phyloP scores from a whole-genome alignment of 345 rosid genomes.

The Euphorbia tirucalli region DNA sequence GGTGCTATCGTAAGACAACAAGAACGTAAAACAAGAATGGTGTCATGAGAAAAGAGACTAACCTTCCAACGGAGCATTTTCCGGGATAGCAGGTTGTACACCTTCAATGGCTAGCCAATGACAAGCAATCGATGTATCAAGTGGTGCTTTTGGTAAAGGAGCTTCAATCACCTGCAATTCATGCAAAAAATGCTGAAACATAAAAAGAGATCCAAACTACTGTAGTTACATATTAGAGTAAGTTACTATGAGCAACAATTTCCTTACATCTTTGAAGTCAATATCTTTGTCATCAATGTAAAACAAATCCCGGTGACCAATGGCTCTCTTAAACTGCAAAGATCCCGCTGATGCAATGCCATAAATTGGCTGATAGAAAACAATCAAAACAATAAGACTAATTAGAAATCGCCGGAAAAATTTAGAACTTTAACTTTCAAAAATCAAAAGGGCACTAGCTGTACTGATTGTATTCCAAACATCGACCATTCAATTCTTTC shows the following conservation, averaged over 20 bases:
- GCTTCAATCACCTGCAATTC: conserved; percentile 82
- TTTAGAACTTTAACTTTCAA: not conserved
- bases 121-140: conserved; percentile 73
- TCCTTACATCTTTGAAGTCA: conserved; percentile 91
- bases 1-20: not conserved
- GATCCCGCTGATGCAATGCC: conserved; percentile 80
- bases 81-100: conserved; percentile 93
- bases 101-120: conserved; percentile 99
- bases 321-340: conserved; percentile 78
- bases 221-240: not conserved
- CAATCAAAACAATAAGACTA: conserved; percentile 21
- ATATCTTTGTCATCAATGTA: conserved; percentile 88
- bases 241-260: conserved; percentile 11
- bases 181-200: conserved; percentile 15
- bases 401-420: not conserved
- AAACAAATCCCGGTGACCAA: conserved; percentile 85
- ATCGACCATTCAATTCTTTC: not conserved
- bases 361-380: conserved; percentile 69
- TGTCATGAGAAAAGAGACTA: conserved; percentile 20
- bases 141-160: conserved; percentile 93
- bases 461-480: not conserved
- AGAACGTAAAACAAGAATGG: not conserved
- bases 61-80: conserved; percentile 93
- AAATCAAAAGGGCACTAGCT: conserved; percentile 5
- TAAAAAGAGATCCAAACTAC: conserved; percentile 1